Evolutionary conservation across 176 grass and related monocot genomes (phyloP).

Genomic region (Eleusine coracana): DNA sequence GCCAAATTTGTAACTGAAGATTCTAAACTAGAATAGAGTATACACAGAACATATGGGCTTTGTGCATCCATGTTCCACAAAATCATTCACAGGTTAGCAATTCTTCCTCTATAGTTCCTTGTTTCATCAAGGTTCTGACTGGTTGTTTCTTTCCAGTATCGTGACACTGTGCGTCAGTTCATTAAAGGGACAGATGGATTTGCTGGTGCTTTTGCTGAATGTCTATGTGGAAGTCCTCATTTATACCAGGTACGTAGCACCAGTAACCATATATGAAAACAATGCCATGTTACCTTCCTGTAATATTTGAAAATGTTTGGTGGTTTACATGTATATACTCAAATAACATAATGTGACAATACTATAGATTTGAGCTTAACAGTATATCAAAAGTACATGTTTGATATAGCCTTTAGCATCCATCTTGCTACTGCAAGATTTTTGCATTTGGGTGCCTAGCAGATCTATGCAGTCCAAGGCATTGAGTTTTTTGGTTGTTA

Average conservation of each 20-base stretch:
- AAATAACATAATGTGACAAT: conserved; percentile 3
- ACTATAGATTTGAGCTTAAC: conserved; percentile 4
- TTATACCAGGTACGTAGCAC: conserved; percentile 78
- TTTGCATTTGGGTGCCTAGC: neutral
- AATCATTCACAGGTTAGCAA: neutral
- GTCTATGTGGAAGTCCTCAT: conserved; percentile 92
- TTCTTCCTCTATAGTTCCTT: conserved; percentile 8
- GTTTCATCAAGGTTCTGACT: conserved; percentile 33
- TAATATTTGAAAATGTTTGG: no score
- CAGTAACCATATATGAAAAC: neutral
- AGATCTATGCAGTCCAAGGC: neutral
- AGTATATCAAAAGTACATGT: neutral
- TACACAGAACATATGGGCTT: neutral
- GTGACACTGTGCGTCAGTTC: conserved; percentile 88
- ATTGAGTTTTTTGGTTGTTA: conserved; percentile 1
- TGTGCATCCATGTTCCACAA: conserved; percentile 23
- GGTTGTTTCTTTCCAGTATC: conserved; percentile 69
- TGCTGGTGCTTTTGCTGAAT: conserved; percentile 93
- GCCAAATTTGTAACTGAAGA: neutral
- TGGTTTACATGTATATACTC: no score
- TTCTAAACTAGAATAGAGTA: neutral
- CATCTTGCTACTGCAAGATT: neutral
- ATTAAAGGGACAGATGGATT: conserved; percentile 97
- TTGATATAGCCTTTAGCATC: neutral
- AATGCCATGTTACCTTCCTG: no score